Base-by-base conservation (phyloP, 2,329 filamentous ascomycete species). In the Monilinia fructigena region DNA sequence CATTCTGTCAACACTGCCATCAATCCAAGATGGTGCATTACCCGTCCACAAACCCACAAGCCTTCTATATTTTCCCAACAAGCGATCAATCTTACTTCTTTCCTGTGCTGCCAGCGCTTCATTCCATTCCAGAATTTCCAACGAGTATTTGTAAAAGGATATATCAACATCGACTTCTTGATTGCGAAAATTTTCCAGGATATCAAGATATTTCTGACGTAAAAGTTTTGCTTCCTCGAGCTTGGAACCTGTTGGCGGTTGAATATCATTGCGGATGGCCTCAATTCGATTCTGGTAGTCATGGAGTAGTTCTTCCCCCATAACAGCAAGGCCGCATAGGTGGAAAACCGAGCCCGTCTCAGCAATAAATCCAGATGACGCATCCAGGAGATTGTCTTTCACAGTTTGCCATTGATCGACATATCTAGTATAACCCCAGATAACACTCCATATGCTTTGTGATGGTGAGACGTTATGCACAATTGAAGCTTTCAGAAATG, bases 141-240 rank as follows among this genome's bases (percentile, higher is more conserved):
- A 38, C 23, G 71, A 67, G 31, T 71, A 59, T 62, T 68, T 71
- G 40, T 72, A 72, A 26, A 69, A 68, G 7, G 65, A 67, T 38
- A 68, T 60, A 28, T 71, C 66, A 12, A 69, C 63, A 40, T 58
- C 65, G 12, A 63, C 45, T 6, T 63, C 61, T 20, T 65, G 56
- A 47, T 69, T 38, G n/a, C 66, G 55, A 47, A 67, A 70, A 40
- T 71, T 70, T 40, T 67, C 66, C 7, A 72, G n/a, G 28, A 71
- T 69, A n/a, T 60, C 23, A 14, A 72, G 31, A 42, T 69, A 71
- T 14, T 65, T 63, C 55, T 55, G 61, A 52, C 67, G 58, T 54
- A 61, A 26, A 61, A 10, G 12, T 54, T 60, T 61, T n/a, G 48
- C 48, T 2, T 61, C 63, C 10, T 60, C 52, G 14, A 45, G 47